These are phyloP conservation scores for Heliocybe sulcata DNA, from an alignment of 1,284 basidiomycete species.

Conservation along the genomic window DNA sequence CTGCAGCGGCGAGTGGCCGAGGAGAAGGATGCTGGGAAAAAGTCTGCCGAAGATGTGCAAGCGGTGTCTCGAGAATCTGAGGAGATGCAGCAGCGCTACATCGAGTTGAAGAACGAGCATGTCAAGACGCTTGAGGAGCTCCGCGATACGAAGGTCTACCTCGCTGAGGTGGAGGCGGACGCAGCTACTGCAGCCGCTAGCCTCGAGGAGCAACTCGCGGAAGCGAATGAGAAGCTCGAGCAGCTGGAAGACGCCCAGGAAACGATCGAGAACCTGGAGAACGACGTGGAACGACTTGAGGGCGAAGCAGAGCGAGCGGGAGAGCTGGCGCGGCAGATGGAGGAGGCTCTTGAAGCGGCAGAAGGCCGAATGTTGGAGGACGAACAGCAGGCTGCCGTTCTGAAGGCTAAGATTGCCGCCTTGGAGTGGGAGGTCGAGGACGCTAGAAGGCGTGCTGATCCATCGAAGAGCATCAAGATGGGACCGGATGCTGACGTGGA, in stretches of 20 bases:
- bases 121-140: constrained; percentile 26
- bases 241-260: constrained; percentile 40
- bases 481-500: constrained; percentile 44
- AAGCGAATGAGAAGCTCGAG: constrained; percentile 37
- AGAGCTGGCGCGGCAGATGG: constrained; percentile 56
- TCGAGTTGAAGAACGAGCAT: constrained; percentile 24
- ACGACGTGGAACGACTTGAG: constrained; percentile 45
- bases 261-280: constrained; percentile 43
- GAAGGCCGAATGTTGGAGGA: constrained; percentile 60
- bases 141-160: constrained; percentile 36
- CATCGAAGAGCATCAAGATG: constrained; percentile 23
- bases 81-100: constrained; percentile 25
- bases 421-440: constrained; percentile 55
- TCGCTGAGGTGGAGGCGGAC: constrained; percentile 51
- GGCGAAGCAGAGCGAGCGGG: constrained; percentile 41
- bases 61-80: constrained; percentile 19
- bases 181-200: constrained; percentile 35
- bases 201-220: constrained; percentile 39
- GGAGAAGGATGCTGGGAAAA: constrained; percentile 29
- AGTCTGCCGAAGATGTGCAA: constrained; percentile 30
- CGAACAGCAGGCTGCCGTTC: constrained; percentile 41
- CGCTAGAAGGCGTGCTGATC: constrained; percentile 25
- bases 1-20: constrained; percentile 47
- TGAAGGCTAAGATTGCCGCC: constrained; percentile 43
- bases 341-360: constrained; percentile 64